Evolutionary conservation across 176 grass and related monocot genomes (phyloP).

Genomic region (Phragmites australis): DNA sequence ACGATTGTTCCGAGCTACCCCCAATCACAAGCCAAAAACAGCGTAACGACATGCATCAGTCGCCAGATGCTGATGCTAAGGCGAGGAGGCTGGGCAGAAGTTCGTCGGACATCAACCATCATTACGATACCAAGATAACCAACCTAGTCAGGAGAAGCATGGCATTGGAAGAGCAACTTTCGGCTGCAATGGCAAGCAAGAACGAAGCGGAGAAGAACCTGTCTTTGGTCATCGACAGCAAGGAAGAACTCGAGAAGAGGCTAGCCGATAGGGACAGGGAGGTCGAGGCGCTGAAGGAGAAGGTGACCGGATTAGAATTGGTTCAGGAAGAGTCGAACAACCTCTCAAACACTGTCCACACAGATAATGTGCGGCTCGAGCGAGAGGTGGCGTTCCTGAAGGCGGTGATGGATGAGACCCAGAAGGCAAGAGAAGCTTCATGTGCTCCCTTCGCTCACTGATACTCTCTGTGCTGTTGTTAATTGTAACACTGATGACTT

Average conservation of each 20-base stretch:
- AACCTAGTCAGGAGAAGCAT: constrained; percentile 58
- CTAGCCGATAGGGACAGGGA: constrained; percentile 67
- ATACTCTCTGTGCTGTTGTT: background rate
- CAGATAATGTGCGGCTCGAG: constrained; percentile 88
- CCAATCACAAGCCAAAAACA: constrained; percentile 40
- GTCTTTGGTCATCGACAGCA: constrained; percentile 63
- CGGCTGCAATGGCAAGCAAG: constrained; percentile 50
- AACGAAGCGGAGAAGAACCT: constrained; percentile 72
- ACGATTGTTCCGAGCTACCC: constrained; percentile 43
- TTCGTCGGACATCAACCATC: constrained; percentile 62
- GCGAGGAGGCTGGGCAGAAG: constrained; percentile 46
- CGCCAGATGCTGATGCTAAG: constrained; percentile 52
- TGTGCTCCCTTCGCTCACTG: background rate
- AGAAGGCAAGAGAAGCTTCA: constrained; percentile 59
- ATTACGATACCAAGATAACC: constrained; percentile 61
- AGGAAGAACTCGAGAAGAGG: constrained; percentile 68
- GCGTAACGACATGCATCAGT: constrained; percentile 6
- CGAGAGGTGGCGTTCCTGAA: constrained; percentile 93
- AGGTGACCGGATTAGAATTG: constrained; percentile 67
- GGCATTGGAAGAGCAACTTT: constrained; percentile 63
- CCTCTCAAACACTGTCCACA: constrained; percentile 73
- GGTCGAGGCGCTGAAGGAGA: constrained; percentile 68
- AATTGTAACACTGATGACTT: background rate
- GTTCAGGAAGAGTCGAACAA: constrained; percentile 88
- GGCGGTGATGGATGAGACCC: constrained; percentile 83